Evolutionary conservation across 1,284 basidiomycete species (phyloP).

Genomic region (Pseudozyma tsukubaensis): DNA sequence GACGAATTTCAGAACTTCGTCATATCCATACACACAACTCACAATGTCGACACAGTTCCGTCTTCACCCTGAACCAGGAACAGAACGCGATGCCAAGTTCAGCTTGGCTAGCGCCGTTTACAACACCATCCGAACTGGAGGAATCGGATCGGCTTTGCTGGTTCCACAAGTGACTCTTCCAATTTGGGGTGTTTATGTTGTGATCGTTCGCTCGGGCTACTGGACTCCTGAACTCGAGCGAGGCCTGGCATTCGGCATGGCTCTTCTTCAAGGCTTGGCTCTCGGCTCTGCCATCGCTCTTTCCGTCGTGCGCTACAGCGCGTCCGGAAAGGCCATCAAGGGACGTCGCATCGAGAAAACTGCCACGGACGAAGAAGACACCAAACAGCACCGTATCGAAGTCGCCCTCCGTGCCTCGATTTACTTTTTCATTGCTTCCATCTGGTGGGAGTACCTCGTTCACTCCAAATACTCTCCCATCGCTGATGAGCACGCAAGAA

Average conservation of each 20-base stretch:
- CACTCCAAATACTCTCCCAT: constrained; percentile 47
- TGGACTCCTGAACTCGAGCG: constrained; percentile 35
- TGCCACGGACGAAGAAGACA: constrained; percentile 27
- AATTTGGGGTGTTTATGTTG: constrained; percentile 41
- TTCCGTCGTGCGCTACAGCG: constrained; percentile 34
- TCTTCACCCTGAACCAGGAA: constrained; percentile 42
- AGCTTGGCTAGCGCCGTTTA: constrained; percentile 22
- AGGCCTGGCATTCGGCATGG: constrained; percentile 16
- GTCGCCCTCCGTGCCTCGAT: constrained; percentile 26
- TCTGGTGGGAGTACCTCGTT: constrained; percentile 47
- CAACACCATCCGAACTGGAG: constrained; percentile 28
- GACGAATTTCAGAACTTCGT: neutral
- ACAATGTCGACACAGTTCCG: constrained; percentile 39
- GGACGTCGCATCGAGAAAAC: constrained; percentile 44
- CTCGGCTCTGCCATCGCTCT: constrained; percentile 33
- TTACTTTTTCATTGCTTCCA: constrained; percentile 32
- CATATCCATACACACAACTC: neutral
- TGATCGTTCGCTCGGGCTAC: constrained; percentile 16
- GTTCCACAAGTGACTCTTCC: constrained; percentile 32
- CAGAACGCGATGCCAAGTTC: constrained; percentile 21
- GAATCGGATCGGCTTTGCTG: constrained; percentile 20
- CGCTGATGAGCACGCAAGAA: constrained; percentile 18
- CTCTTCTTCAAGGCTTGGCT: constrained; percentile 34
- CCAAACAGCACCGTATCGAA: constrained; percentile 34
- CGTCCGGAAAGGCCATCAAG: constrained; percentile 43